Percentiles rank a stretch among this genome's conserved stretches.
phyloP scores from a whole-genome alignment of 306 rosid species.

The Vachellia collinsii region DNA sequence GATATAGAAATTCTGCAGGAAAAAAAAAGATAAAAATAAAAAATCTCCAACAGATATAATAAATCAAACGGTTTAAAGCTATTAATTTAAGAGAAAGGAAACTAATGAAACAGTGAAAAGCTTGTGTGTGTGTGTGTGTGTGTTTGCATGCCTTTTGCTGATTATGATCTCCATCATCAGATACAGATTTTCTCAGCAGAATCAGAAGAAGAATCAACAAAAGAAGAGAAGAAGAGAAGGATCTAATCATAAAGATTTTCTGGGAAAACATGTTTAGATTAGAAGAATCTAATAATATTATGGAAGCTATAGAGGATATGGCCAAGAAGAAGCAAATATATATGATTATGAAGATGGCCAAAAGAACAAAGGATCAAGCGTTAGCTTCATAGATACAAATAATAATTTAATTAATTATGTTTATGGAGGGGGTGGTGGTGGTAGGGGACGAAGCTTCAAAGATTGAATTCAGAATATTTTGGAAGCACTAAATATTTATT shows the following conservation, averaged over 20 bases:
- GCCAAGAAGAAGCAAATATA: slow-evolving; percentile 35
- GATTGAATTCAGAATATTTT: slow-evolving; percentile 45
- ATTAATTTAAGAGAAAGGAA: slow-evolving; percentile 7
- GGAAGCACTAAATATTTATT: slow-evolving; percentile 25
- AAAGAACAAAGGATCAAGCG: slow-evolving; percentile 16
- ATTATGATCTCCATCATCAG: slow-evolving; percentile 45
- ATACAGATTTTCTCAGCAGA: slow-evolving; percentile 38
- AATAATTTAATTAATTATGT: slow-evolving; percentile 17
- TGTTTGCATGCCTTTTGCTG: slow-evolving; percentile 37
- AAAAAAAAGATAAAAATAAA: not conserved
- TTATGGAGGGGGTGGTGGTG: slow-evolving; percentile 35
- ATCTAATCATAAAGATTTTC: slow-evolving; percentile 13
- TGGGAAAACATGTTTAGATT: slow-evolving; percentile 32
- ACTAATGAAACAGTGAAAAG: slow-evolving; percentile 6
- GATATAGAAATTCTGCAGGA: slow-evolving; percentile 66
- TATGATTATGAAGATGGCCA: slow-evolving; percentile 31
- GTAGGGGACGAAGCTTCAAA: slow-evolving; percentile 56
- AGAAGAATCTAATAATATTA: slow-evolving; percentile 18
- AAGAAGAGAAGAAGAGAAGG: slow-evolving; percentile 29
- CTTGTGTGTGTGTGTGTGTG: too few relatives aligned
- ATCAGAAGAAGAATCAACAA: slow-evolving; percentile 42
- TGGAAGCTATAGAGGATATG: slow-evolving; percentile 4
- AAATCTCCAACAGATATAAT: not conserved
- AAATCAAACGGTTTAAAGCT: not conserved
- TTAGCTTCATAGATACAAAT: slow-evolving; percentile 37